phyloP scores from a whole-genome alignment of 306 rosid genomes.

The Vigna reflexopilosa region DNA sequence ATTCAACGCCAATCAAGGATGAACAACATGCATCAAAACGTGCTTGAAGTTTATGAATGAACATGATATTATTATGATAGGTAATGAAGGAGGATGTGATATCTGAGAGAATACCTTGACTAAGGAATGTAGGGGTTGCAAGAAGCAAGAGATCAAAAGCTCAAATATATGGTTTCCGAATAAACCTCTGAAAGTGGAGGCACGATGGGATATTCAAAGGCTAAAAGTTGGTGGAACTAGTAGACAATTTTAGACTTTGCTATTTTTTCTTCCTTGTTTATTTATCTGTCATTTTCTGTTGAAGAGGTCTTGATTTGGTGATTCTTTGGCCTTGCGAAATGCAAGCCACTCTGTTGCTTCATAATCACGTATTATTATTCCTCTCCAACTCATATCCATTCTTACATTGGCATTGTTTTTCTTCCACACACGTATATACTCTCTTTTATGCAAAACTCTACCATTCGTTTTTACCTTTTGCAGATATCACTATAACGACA shows the following conservation, averaged over 20 bases:
- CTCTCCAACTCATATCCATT: conserved; percentile 13
- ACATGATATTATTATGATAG: background rate
- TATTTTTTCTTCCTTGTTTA: conserved; percentile 18
- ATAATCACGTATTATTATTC: conserved; percentile 1
- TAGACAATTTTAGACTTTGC: conserved; percentile 50
- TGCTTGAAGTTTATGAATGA: background rate
- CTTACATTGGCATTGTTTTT: background rate
- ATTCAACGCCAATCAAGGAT: background rate
- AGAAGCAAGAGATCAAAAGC: conserved; percentile 20
- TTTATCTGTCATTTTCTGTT: conserved; percentile 35
- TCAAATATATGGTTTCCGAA: conserved; percentile 49
- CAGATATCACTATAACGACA: background rate
- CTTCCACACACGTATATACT: background rate
- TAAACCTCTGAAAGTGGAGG: conserved; percentile 42
- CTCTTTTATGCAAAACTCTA: background rate
- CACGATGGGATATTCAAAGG: conserved; percentile 4
- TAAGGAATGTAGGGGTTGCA: conserved; percentile 50
- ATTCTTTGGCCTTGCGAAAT: conserved; percentile 45
- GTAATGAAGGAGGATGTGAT: background rate
- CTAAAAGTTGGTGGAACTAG: conserved; percentile 48
- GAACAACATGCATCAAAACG: background rate
- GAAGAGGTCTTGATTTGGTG: conserved; percentile 45
- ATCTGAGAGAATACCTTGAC: conserved; percentile 48
- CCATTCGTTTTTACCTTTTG: background rate
- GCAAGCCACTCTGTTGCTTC: conserved; percentile 60